These are phyloP conservation scores for Stachybotrys chartarum DNA, from an alignment of 2,329 filamentous ascomycete genomes.

Conservation along the genomic window DNA sequence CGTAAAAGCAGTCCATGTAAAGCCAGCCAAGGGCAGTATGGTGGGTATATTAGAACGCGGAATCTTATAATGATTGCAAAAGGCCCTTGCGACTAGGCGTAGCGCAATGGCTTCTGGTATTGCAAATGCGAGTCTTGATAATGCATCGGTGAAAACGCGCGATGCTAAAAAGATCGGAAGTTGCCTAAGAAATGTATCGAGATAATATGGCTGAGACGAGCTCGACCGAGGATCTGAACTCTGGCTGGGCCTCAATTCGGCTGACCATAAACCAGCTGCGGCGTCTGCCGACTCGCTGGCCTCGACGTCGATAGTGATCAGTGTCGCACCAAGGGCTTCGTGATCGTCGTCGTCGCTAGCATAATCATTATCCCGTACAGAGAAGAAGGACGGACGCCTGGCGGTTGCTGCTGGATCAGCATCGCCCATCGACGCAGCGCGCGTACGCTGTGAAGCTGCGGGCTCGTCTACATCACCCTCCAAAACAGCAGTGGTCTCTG, in stretches of 20 bases:
- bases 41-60: slow-evolving; percentile 30
- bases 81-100: slow-evolving; percentile 36
- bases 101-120: slow-evolving; percentile 41
- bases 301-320: slow-evolving; percentile 57
- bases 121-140: slow-evolving; percentile 32
- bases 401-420: slow-evolving; percentile 10
- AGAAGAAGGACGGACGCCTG: slow-evolving; percentile 39
- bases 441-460: no score
- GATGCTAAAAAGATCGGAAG: slow-evolving; percentile 41
- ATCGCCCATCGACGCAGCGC: no score
- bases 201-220: slow-evolving; percentile 26
- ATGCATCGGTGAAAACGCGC: slow-evolving; percentile 37
- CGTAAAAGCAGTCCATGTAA: slow-evolving; percentile 30
- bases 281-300: slow-evolving; percentile 45
- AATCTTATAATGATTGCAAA: slow-evolving; percentile 29
- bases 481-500: not conserved
- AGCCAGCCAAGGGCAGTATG: slow-evolving; percentile 24
- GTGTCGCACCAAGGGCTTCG: slow-evolving; percentile 46
- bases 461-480: no score
- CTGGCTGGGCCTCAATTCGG: slow-evolving; percentile 47
- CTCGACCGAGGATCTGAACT: slow-evolving; percentile 19
- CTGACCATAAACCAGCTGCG: slow-evolving; percentile 48
- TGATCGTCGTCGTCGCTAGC: slow-evolving; percentile 50
- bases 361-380: slow-evolving; percentile 43
- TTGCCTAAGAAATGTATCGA: slow-evolving; percentile 42